phyloP scores from a whole-genome alignment of 208 protist genomes.

The Trichomonas vaginalis region DNA sequence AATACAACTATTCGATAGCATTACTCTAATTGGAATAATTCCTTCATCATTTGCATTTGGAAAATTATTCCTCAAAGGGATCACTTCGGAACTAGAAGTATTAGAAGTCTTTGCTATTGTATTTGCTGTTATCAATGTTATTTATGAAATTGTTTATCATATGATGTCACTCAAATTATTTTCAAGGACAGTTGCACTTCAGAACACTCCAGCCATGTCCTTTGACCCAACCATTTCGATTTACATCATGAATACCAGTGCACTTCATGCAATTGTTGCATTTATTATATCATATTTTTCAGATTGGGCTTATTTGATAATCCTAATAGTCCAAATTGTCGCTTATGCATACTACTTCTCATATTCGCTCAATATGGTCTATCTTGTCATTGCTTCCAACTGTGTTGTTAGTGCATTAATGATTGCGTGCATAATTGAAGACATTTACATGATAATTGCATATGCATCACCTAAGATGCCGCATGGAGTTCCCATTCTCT shows the following conservation, averaged over 20 bases:
- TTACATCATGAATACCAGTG: background rate
- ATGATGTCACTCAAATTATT: no score
- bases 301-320: background rate
- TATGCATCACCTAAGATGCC: background rate
- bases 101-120: background rate
- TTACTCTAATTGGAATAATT: background rate
- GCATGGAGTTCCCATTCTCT: background rate
- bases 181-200: no score
- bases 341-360: background rate
- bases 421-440: background rate
- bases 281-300: background rate
- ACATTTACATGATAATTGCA: background rate
- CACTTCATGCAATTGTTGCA: background rate
- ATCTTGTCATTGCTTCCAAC: background rate
- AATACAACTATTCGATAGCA: background rate
- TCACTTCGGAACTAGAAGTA: background rate
- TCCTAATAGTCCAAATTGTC: background rate
- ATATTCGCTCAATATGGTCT: background rate
- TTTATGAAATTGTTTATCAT: no score
- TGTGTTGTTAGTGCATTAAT: background rate
- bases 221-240: no score
- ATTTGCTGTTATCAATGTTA: background rate
- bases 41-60: background rate
- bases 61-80: background rate
- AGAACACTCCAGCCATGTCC: no score